Evolutionary conservation across 2,329 filamentous ascomycete genomes (phyloP).

Genomic region (Dothistroma pini): DNA sequence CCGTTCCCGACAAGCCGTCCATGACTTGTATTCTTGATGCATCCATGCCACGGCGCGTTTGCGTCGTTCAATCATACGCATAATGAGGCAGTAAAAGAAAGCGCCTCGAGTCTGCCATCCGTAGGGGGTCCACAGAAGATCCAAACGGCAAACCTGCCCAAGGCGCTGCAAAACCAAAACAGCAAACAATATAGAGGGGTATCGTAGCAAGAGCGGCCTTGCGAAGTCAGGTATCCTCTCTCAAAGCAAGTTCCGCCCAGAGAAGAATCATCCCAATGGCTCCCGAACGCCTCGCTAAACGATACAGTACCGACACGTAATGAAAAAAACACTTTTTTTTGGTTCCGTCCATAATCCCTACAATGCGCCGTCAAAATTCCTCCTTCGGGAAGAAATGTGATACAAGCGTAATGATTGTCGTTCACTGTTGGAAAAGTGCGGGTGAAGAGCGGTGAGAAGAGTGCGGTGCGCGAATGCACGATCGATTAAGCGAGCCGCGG

Average conservation of each 20-base stretch:
- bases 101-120: neutral
- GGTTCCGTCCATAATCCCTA: neutral
- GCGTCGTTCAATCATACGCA: conserved; percentile 7
- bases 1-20: neutral
- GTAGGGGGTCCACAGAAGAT: conserved; percentile 1
- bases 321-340: conserved; percentile 8
- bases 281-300: conserved; percentile 31
- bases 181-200: conserved; percentile 19
- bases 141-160: conserved; percentile 1
- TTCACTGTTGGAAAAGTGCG: conserved; percentile 3
- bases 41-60: neutral
- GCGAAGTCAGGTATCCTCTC: conserved; percentile 31
- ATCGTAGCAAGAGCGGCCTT: conserved; percentile 23
- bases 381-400: conserved; percentile 1
- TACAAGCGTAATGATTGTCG: conserved; percentile 1
- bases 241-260: conserved; percentile 13
- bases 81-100: conserved; percentile 1
- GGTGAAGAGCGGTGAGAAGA: conserved; percentile 20
- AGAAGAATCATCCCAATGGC: conserved; percentile 31
- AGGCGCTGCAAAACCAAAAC: neutral
- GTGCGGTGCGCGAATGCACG: conserved; percentile 17
- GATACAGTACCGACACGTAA: conserved; percentile 18
- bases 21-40: conserved; percentile 1
- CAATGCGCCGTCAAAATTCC: neutral
- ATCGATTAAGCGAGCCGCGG: conserved; percentile 16